Conservation (phyloP, 192 early-diverging fungal genomes). For the Gamsiella multidivaricata region DNA sequence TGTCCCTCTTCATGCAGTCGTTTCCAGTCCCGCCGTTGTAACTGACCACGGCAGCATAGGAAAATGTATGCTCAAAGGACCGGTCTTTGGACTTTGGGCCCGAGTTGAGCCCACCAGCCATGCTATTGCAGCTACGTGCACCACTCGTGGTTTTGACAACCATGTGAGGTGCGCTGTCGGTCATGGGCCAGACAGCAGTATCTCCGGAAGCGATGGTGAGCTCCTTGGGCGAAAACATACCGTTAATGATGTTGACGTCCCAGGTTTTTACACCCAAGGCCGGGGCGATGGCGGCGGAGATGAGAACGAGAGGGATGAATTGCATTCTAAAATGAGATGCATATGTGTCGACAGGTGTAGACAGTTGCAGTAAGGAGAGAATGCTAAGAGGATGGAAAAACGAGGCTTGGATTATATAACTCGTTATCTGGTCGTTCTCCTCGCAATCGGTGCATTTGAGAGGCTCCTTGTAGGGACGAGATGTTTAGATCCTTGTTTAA, state of each 20-base stretch:
- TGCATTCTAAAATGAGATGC: constrained; percentile 8
- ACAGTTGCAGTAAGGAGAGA: no score
- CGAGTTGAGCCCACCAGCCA: constrained; percentile 26
- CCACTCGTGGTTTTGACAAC: constrained; percentile 25
- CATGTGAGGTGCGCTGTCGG: constrained; percentile 20
- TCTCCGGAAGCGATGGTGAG: constrained; percentile 28
- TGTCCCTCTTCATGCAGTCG: constrained; percentile 17
- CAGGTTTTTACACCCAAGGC: constrained; percentile 31
- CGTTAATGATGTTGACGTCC: constrained; percentile 29
- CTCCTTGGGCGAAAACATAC: constrained; percentile 21
- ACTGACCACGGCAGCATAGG: neutral
- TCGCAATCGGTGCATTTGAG: no score
- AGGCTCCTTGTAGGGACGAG: no score
- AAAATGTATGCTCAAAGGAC: constrained; percentile 18
- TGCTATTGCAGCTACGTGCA: constrained; percentile 16
- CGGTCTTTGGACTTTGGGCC: constrained; percentile 4
- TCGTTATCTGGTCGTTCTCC: no score
- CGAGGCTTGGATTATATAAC: no score
- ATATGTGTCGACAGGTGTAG: no score
- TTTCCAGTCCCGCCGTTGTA: constrained; percentile 29
- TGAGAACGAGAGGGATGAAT: constrained; percentile 5
- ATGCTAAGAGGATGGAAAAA: no score
- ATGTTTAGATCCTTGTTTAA: no score
- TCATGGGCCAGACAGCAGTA: constrained; percentile 30
- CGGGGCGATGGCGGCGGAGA: constrained; percentile 17